Percentiles rank a stretch among this genome's conserved stretches.
Conservation (phyloP, 1,139 yeast species). For the Kluyveromyces sp. region DNA sequence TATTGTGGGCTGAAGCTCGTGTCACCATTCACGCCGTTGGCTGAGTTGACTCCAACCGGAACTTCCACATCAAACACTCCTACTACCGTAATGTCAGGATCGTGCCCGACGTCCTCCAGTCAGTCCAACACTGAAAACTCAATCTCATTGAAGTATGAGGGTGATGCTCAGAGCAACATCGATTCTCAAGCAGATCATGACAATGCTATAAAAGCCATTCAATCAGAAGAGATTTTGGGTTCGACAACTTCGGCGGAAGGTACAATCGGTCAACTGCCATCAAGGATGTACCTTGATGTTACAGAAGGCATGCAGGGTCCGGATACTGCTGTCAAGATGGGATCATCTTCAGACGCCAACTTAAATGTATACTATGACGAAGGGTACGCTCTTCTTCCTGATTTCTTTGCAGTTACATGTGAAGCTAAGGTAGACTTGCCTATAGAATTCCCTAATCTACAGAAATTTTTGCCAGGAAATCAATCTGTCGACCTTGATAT, state of each 20-base stretch:
- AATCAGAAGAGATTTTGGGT: background rate
- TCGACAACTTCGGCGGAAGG: background rate
- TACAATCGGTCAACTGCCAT: background rate
- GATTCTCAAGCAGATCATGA: background rate
- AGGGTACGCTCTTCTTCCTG: slow-evolving; percentile 9
- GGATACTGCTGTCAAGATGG: background rate
- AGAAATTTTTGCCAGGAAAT: slow-evolving; percentile 43
- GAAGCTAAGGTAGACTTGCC: slow-evolving; percentile 25
- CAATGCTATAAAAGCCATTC: background rate
- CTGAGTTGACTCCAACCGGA: slow-evolving; percentile 9
- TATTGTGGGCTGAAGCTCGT: slow-evolving; percentile 75
- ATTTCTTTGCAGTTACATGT: slow-evolving; percentile 30
- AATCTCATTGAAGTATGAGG: slow-evolving; percentile 27
- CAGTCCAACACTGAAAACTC: slow-evolving; percentile 16
- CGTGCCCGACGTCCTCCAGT: slow-evolving; percentile 6
- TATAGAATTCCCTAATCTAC: slow-evolving; percentile 47
- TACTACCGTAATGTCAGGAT: slow-evolving; percentile 1
- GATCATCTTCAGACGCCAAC: background rate
- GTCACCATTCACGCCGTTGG: slow-evolving; percentile 20
- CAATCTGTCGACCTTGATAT: slow-evolving; percentile 44
- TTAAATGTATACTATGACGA: slow-evolving; percentile 1
- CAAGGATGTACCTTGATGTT: background rate
- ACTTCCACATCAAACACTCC: slow-evolving; percentile 5
- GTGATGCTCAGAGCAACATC: slow-evolving; percentile 22
- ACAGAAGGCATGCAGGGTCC: background rate